These are phyloP conservation scores for Lipomyces yamadae DNA, from an alignment of 805 yeast species.

Conservation along the genomic window DNA sequence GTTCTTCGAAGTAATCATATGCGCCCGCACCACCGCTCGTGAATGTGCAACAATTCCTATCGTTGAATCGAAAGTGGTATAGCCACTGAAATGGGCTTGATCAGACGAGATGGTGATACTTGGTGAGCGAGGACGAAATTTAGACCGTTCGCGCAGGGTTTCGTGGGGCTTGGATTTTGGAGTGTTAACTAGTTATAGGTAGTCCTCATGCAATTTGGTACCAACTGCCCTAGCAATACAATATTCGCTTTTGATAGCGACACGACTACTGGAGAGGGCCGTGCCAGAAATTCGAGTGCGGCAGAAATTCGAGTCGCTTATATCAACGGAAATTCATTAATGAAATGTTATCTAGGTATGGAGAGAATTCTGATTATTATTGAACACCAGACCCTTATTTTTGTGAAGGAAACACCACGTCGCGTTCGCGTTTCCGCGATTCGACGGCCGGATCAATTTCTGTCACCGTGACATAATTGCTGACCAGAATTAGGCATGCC, in stretches of 20 bases:
- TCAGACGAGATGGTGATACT: too few species aligned
- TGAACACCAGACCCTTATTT: not conserved
- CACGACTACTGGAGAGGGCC: too few species aligned
- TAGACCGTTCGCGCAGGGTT: not conserved
- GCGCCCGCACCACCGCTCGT: not conserved
- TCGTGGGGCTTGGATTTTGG: too few species aligned
- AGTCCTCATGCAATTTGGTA: too few species aligned
- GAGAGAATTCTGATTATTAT: too few species aligned
- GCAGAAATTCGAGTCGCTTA: too few species aligned
- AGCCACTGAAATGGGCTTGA: not conserved
- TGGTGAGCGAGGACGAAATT: not conserved
- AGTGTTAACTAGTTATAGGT: too few species aligned
- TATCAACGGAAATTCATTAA: too few species aligned
- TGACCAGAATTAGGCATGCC: not conserved
- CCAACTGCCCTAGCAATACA: too few species aligned
- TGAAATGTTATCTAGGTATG: too few species aligned
- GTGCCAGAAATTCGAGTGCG: too few species aligned
- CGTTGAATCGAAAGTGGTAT: not conserved
- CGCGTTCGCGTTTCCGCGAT: not conserved
- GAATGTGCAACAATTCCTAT: not conserved
- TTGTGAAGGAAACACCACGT: not conserved
- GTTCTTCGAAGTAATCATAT: not conserved
- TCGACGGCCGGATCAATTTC: not conserved
- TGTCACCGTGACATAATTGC: not conserved
- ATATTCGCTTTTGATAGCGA: too few species aligned